phyloP scores from a whole-genome alignment of 768 basidiomycete genomes.

The Artomyces pyxidatus region DNA sequence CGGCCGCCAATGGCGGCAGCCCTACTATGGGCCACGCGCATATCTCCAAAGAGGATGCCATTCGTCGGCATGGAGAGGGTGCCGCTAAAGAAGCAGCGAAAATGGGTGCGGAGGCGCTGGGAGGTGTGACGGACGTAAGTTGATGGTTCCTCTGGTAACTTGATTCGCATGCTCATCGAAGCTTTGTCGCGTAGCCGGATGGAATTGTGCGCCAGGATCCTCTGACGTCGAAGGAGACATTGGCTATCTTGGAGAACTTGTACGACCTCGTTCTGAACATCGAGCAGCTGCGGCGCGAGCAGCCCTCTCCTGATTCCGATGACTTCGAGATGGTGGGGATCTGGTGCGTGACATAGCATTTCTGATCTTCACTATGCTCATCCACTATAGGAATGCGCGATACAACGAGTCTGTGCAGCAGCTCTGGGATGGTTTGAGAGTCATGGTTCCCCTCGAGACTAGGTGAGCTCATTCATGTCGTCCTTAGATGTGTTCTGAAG shows the following conservation, averaged over 20 bases:
- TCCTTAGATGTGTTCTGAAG: background rate
- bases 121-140: constrained; percentile 47
- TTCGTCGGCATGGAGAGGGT: constrained; percentile 37
- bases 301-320: constrained; percentile 57
- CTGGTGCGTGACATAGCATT: constrained; percentile 12
- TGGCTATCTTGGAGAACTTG: constrained; percentile 72
- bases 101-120: constrained; percentile 66
- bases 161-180: too few relatives aligned
- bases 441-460: constrained; percentile 91
- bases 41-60: constrained; percentile 46
- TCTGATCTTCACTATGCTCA: background rate
- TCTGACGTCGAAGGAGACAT: constrained; percentile 67
- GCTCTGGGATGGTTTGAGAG: constrained; percentile 74
- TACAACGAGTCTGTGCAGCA: constrained; percentile 53
- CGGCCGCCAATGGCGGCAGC: constrained; percentile 30
- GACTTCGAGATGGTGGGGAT: constrained; percentile 37
- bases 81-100: constrained; percentile 70
- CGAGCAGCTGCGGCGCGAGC: constrained; percentile 78
- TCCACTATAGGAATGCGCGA: constrained; percentile 43
- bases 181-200: constrained; percentile 49
- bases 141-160: background rate
- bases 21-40: constrained; percentile 38
- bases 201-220: constrained; percentile 63
- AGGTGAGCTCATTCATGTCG: constrained; percentile 42
- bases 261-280: constrained; percentile 80